Evolutionary conservation across 2,329 filamentous ascomycete species (phyloP).

Genomic region (Rugonectria rugulosa): DNA sequence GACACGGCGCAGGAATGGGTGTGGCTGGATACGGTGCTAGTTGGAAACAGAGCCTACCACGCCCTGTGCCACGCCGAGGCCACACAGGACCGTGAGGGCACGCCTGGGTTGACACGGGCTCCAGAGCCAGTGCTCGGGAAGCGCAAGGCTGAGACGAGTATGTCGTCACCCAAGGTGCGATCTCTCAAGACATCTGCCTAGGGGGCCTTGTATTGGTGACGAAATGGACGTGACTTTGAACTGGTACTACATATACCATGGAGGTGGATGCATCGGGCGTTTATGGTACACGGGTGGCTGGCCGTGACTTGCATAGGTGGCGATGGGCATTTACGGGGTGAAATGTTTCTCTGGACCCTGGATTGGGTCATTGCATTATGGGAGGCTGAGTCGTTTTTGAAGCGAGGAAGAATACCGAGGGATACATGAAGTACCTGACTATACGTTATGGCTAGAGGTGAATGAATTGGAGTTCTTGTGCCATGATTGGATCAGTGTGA

Average conservation of each 20-base stretch:
- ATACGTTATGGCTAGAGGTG: no score
- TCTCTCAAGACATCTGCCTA: constrained; percentile 46
- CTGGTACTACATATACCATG: no score
- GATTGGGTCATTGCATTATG: no score
- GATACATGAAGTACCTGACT: no score
- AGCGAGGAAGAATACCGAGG: no score
- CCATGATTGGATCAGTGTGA: no score
- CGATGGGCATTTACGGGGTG: no score
- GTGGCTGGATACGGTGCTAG: constrained; percentile 86
- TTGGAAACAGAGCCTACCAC: constrained; percentile 85
- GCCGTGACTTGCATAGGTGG: no score
- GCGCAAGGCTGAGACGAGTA: constrained; percentile 73
- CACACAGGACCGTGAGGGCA: constrained; percentile 66
- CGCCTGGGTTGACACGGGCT: constrained; percentile 49
- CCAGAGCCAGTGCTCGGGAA: constrained; percentile 75
- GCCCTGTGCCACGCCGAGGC: constrained; percentile 89
- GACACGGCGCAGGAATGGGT: constrained; percentile 96
- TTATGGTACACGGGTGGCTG: not conserved
- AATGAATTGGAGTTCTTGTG: no score
- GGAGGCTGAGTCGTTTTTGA: no score
- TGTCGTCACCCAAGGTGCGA: constrained; percentile 48
- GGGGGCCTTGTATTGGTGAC: not conserved
- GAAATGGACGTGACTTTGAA: no score
- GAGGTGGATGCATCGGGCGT: not conserved
- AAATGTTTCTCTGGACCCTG: no score